Conservation (phyloP, 768 basidiomycete species). For the Paxillus rubicundulus region DNA sequence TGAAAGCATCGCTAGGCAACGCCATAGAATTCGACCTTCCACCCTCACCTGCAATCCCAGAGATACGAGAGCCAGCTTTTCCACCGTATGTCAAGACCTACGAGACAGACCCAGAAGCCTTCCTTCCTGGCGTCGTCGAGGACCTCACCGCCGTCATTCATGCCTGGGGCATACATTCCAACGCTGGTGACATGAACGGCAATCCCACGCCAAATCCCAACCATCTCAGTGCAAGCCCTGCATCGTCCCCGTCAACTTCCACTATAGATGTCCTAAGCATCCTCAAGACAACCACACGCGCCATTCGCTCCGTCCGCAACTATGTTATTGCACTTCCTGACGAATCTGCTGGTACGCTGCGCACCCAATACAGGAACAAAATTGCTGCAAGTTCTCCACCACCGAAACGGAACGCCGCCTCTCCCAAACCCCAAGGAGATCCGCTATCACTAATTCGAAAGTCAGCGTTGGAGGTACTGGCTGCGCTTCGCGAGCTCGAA, state of each 20-base stretch:
- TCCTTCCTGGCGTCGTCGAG: constrained; percentile 75
- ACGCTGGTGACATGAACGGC: constrained; percentile 2
- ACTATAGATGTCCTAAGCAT: constrained; percentile 62
- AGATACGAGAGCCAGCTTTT: constrained; percentile 41
- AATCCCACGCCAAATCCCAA: constrained; percentile 15
- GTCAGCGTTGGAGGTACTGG: constrained; percentile 80
- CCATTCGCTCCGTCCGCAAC: constrained; percentile 80
- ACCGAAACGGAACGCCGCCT: constrained; percentile 36
- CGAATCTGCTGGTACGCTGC: constrained; percentile 57
- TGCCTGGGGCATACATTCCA: constrained; percentile 54
- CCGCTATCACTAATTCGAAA: constrained; percentile 69
- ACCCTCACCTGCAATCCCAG: constrained; percentile 61
- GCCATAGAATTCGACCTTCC: constrained; percentile 60
- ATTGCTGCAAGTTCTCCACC: constrained; percentile 33
- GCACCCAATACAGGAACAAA: constrained; percentile 57
- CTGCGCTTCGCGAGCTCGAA: constrained; percentile 76
- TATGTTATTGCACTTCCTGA: constrained; percentile 82
- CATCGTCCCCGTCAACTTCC: constrained; percentile 4
- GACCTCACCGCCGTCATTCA: constrained; percentile 64
- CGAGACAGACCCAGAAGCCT: constrained; percentile 73
- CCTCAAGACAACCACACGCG: constrained; percentile 75
- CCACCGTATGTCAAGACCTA: constrained; percentile 60
- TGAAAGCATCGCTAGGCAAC: constrained; percentile 42
- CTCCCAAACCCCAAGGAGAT: constrained; percentile 43
- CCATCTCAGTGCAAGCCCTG: constrained; percentile 5